Conservation (phyloP, 2,329 filamentous ascomycete species). For the Aspergillus oerlinghausenensis region DNA sequence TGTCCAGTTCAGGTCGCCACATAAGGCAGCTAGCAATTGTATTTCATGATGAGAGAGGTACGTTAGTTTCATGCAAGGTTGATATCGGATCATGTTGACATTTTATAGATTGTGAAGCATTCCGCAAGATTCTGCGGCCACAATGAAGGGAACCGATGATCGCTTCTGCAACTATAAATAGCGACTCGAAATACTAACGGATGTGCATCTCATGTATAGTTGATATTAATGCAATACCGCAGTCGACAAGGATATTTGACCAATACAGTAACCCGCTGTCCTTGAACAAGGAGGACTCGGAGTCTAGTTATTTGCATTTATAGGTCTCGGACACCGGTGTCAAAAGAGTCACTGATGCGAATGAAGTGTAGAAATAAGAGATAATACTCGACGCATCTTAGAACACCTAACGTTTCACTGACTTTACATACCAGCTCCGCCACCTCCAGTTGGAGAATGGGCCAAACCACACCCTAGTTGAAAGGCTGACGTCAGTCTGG, state of each 20-base stretch:
- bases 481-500: no score
- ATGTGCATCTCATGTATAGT: background rate
- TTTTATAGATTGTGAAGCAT: background rate
- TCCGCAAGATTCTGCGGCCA: background rate
- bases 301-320: background rate
- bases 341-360: no score
- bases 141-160: background rate
- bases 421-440: no score
- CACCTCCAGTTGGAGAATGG: no score
- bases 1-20: background rate
- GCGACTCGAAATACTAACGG: no score
- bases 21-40: background rate
- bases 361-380: no score
- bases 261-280: no score
- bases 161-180: background rate
- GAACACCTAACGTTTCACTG: no score
- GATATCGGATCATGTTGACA: background rate
- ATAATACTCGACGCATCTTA: no score
- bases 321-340: background rate
- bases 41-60: background rate
- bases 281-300: no score
- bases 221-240: background rate
- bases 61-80: background rate
- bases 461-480: no score
- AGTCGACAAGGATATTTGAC: background rate